phyloP scores from a whole-genome alignment of 2,329 filamentous ascomycete genomes.

The Diaporthe helianthi region DNA sequence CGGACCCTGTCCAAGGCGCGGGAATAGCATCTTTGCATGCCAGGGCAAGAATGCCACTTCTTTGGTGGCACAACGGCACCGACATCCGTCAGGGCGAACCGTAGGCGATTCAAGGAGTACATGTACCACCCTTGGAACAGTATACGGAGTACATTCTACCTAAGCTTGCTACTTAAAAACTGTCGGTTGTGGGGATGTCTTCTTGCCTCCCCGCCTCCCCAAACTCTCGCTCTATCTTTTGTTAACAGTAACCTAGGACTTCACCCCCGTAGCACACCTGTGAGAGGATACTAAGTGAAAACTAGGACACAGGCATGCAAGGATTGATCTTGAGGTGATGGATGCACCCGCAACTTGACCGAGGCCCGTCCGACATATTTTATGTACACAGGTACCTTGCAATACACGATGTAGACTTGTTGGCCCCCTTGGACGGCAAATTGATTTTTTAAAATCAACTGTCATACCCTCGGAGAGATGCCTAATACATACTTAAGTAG shows the following conservation, averaged over 20 bases:
- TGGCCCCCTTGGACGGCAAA: background rate
- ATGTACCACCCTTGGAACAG: background rate
- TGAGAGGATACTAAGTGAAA: constrained; percentile 1
- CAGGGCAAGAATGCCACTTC: constrained; percentile 17
- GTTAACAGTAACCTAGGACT: constrained; percentile 12
- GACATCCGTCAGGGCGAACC: background rate
- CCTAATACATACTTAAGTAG: background rate
- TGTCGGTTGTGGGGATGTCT: background rate
- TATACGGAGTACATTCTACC: background rate
- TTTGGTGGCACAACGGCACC: constrained; percentile 1
- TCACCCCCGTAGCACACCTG: constrained; percentile 5
- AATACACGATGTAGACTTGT: constrained; percentile 14
- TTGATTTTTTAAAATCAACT: background rate
- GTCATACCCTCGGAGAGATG: background rate
- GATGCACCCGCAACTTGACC: constrained; percentile 25
- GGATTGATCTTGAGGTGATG: constrained; percentile 3
- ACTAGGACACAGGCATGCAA: constrained; percentile 5
- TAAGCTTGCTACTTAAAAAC: background rate
- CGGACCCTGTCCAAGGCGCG: constrained; percentile 5
- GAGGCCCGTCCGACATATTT: background rate
- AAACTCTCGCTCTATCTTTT: constrained; percentile 16
- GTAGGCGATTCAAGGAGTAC: background rate
- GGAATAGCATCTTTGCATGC: constrained; percentile 20
- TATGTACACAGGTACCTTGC: background rate
- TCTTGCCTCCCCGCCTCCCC: too few relatives aligned